These are phyloP conservation scores for Recurvomyces mirabilis DNA, from an alignment of 495 filamentous ascomycete genomes.

Conservation along the genomic window DNA sequence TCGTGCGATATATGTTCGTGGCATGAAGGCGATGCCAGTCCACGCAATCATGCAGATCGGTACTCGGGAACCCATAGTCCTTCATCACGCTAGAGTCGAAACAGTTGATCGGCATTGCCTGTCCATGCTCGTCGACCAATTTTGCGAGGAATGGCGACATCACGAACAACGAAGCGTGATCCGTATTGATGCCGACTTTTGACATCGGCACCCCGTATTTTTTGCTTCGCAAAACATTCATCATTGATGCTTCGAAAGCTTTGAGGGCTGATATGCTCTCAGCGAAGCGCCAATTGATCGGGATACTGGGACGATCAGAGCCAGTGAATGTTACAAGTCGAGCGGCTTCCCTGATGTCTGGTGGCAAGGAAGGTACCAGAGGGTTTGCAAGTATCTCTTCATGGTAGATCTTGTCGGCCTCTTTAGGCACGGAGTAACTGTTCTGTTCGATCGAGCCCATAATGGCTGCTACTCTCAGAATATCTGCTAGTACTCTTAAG, in stretches of 20 bases:
- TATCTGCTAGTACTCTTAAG: too few relatives aligned
- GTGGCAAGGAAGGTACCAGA: conserved; percentile 20
- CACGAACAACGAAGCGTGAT: conserved; percentile 33
- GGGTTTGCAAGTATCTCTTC: conserved; percentile 25
- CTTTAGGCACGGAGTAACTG: conserved; percentile 24
- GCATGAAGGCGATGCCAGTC: conserved; percentile 23
- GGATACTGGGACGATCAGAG: conserved; percentile 24
- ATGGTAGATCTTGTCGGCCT: conserved; percentile 21
- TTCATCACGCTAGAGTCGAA: conserved; percentile 4
- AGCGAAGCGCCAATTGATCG: conserved; percentile 32
- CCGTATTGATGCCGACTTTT: conserved; percentile 21
- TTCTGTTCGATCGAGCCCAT: conserved; percentile 11
- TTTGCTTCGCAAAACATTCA: conserved; percentile 23
- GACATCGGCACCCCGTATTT: conserved; percentile 24
- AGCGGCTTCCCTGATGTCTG: conserved; percentile 21
- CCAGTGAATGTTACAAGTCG: conserved; percentile 23
- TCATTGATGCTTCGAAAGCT: conserved; percentile 22
- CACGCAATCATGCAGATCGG: conserved; percentile 19
- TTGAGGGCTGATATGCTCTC: conserved; percentile 21
- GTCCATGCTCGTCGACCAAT: conserved; percentile 21
- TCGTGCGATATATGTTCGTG: conserved; percentile 46
- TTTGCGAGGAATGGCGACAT: conserved; percentile 27
- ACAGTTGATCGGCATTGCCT: neutral
- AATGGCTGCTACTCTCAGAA: neutral
- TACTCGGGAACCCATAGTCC: conserved; percentile 20